Percentiles rank a stretch among this genome's conserved stretches.
Conservation (phyloP, 805 yeast species). For the Monosporozyma solicola region DNA sequence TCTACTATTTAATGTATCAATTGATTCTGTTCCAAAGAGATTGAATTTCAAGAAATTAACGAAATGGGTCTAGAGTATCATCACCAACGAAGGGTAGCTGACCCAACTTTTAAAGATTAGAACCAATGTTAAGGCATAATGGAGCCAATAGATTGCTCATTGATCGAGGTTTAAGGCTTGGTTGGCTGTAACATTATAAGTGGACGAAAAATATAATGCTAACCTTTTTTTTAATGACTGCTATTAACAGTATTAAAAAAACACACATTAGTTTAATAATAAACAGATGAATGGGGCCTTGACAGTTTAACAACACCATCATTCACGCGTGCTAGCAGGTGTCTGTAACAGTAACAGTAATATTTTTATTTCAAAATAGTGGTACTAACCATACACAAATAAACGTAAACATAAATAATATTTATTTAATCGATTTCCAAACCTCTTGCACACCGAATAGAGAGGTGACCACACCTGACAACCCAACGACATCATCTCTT, state of each 20-base stretch:
- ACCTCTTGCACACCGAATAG: conserved; percentile 64
- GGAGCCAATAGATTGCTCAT: no score
- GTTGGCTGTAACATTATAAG: no score
- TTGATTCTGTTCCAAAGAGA: not conserved
- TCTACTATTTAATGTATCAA: not conserved
- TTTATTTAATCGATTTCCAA: conserved; percentile 42
- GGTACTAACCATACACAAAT: not conserved
- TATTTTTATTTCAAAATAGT: not conserved
- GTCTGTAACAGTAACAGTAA: no score
- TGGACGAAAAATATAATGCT: no score
- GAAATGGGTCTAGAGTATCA: not conserved
- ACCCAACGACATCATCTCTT: conserved; percentile 73
- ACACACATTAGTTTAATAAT: no score
- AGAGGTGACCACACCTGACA: conserved; percentile 79
- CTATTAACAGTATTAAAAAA: no score
- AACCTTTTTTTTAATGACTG: no score
- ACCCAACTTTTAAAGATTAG: not conserved
- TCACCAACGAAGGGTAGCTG: not conserved
- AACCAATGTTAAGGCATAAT: no score
- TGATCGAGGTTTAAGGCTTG: not conserved
- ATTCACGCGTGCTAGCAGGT: no score
- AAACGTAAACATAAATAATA: not conserved
- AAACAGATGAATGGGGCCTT: no score
- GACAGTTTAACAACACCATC: no score
- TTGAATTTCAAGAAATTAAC: not conserved